phyloP scores from a whole-genome alignment of 106 monocot genomes.

The Allium sativum region DNA sequence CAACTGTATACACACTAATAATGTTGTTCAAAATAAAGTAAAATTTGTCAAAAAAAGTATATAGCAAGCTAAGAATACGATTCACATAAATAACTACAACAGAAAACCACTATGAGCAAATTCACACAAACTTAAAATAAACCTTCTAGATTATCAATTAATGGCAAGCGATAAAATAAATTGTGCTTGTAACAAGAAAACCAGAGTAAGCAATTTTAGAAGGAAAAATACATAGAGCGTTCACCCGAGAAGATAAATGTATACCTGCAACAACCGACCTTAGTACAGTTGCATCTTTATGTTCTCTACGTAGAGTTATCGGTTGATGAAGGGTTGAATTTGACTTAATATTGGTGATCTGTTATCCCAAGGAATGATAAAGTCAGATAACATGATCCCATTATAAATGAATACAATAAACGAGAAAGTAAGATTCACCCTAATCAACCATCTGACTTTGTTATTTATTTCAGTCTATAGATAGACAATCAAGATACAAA shows the following conservation, averaged over 20 bases:
- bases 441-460: constrained; percentile 44
- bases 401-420: constrained; percentile 26
- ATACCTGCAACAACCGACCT: constrained; percentile 41
- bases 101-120: background rate
- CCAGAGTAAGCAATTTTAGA: too few species aligned
- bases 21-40: background rate
- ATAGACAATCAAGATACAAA: too few species aligned
- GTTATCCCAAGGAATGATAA: constrained; percentile 33
- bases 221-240: too few species aligned
- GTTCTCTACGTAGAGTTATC: constrained; percentile 13
- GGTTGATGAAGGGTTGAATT: constrained; percentile 17
- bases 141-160: too few species aligned
- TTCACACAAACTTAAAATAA: background rate
- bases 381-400: constrained; percentile 24
- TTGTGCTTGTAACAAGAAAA: too few species aligned
- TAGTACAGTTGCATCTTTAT: constrained; percentile 15
- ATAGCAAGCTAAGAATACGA: too few species aligned
- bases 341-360: constrained; percentile 26
- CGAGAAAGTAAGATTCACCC: constrained; percentile 37
- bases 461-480: constrained; percentile 9
- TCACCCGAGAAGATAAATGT: constrained; percentile 6
- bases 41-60: background rate
- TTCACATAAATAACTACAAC: background rate
- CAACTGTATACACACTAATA: background rate
- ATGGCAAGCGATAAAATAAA: too few species aligned